A percentile compares a stretch with the other conserved stretches of the same genome.
phyloP scores from a whole-genome alignment of 306 rosid genomes.

The Corylus heterophylla region DNA sequence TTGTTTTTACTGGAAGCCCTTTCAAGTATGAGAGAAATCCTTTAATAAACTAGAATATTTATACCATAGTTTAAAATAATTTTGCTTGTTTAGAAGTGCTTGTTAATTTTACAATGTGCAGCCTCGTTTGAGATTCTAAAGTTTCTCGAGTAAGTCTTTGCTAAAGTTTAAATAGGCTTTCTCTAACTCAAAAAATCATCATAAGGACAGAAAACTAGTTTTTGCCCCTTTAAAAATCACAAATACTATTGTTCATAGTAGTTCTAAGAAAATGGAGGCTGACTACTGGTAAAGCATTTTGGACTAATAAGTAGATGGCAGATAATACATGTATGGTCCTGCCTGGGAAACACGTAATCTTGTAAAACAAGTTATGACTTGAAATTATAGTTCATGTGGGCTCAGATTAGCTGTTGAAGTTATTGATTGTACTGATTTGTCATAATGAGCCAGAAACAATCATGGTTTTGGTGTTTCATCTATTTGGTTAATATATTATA shows the following conservation, averaged over 20 bases:
- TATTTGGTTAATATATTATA: neutral
- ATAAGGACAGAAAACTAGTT: neutral
- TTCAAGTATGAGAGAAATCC: neutral
- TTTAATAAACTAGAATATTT: neutral
- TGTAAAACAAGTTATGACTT: too few relatives aligned
- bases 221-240: neutral
- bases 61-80: neutral
- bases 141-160: neutral
- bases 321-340: too few relatives aligned
- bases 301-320: neutral
- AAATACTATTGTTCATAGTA: neutral
- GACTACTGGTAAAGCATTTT: neutral
- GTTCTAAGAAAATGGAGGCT: conserved; percentile 1
- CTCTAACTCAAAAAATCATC: neutral
- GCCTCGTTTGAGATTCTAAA: neutral
- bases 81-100: neutral
- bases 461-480: neutral
- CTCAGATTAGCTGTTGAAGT: neutral
- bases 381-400: neutral
- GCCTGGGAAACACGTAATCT: neutral
- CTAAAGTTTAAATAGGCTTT: neutral
- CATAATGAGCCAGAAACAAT: neutral
- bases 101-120: neutral
- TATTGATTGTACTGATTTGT: neutral
- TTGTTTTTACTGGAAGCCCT: neutral